These are phyloP conservation scores for Paraconiothyrium sp. DNA, from an alignment of 2,329 filamentous ascomycete genomes.

Conservation along the genomic window DNA sequence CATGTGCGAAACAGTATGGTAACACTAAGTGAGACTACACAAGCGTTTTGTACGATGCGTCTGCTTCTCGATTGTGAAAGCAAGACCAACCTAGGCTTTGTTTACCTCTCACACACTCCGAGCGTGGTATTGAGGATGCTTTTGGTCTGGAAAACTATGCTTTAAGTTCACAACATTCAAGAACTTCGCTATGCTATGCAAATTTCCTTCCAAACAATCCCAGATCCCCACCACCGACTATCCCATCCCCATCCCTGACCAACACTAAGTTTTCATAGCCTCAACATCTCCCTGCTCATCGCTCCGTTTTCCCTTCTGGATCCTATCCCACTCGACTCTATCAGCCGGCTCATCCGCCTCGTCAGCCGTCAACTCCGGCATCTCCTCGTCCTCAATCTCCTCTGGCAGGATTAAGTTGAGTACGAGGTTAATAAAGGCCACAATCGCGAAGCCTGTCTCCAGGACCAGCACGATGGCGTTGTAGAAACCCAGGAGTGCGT, in stretches of 20 bases:
- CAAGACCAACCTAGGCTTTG: too few relatives aligned
- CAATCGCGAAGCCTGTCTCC: slow-evolving; percentile 73
- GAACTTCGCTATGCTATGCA: not conserved
- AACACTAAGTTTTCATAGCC: slow-evolving; percentile 21
- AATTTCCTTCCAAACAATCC: not conserved
- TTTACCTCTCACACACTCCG: too few relatives aligned
- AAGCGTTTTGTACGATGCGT: too few relatives aligned
- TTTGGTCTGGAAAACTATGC: too few relatives aligned
- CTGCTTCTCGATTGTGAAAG: too few relatives aligned
- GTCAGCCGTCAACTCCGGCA: slow-evolving; percentile 52
- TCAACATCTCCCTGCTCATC: slow-evolving; percentile 34
- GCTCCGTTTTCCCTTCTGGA: slow-evolving; percentile 35
- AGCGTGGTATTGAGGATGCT: too few relatives aligned
- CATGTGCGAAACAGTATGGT: too few relatives aligned
- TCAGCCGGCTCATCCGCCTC: slow-evolving; percentile 50
- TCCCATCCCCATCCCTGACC: not conserved
- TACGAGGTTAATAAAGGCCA: slow-evolving; percentile 75
- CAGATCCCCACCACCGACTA: not conserved
- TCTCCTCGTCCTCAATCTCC: slow-evolving; percentile 74
- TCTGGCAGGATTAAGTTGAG: slow-evolving; percentile 78
- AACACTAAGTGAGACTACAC: too few relatives aligned
- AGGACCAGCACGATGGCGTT: slow-evolving; percentile 67
- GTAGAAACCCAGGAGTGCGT: slow-evolving; percentile 74
- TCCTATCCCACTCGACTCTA: slow-evolving; percentile 53
- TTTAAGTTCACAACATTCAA: not conserved